A percentile compares a stretch with the other conserved stretches of the same genome.
Conservation (phyloP, 768 basidiomycete genomes). For the Hebeloma cylindrosporum region DNA sequence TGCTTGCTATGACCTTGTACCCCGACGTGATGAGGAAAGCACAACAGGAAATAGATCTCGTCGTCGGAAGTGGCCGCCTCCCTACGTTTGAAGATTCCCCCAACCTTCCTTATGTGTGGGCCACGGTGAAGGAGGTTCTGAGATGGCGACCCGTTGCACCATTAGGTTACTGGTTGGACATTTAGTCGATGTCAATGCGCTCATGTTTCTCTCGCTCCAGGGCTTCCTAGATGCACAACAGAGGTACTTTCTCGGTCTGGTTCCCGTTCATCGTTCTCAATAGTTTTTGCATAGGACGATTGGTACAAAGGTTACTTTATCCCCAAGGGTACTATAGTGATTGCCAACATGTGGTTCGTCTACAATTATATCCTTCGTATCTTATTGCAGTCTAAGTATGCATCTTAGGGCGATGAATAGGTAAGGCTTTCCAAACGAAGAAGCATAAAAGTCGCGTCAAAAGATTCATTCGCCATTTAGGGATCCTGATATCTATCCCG, state of each 20-base stretch:
- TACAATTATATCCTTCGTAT: no score
- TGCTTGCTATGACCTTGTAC: constrained; percentile 18
- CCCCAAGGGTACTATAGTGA: constrained; percentile 33
- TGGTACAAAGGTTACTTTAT: constrained; percentile 41
- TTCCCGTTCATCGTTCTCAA: neutral
- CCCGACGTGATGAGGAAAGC: constrained; percentile 17
- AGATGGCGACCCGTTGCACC: constrained; percentile 20
- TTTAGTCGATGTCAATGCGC: no score
- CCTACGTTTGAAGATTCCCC: constrained; percentile 18
- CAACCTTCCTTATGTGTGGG: constrained; percentile 13
- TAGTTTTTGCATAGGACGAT: constrained; percentile 32
- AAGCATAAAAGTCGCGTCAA: neutral
- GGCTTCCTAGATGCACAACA: neutral
- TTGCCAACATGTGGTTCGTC: constrained; percentile 5
- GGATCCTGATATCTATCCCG: constrained; percentile 5
- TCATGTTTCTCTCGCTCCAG: neutral
- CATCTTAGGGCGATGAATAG: constrained; percentile 4
- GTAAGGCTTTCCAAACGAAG: neutral
- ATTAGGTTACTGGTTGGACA: constrained; percentile 12
- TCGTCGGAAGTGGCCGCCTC: constrained; percentile 18
- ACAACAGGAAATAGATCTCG: constrained; percentile 22
- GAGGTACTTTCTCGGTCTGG: neutral
- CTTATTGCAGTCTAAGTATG: no score
- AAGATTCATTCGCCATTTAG: constrained; percentile 5
- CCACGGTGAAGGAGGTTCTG: constrained; percentile 20